Evolutionary conservation across 2,329 filamentous ascomycete genomes (phyloP).

Genomic region (Microthyrium microscopicum): DNA sequence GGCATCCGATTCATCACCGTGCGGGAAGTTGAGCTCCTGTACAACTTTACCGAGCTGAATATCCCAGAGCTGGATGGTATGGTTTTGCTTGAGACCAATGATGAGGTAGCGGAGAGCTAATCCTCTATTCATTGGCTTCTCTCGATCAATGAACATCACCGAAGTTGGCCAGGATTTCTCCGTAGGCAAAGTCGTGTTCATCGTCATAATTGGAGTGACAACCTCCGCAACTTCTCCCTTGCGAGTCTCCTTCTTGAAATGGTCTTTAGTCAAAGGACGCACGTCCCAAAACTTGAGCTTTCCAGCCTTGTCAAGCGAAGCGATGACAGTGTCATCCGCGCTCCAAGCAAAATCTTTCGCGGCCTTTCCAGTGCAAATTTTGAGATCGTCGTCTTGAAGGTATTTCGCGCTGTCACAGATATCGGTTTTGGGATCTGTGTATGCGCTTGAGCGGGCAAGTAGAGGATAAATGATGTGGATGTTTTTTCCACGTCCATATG

Average conservation of each 20-base stretch:
- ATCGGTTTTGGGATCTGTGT: slow-evolving; percentile 34
- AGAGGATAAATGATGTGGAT: slow-evolving; percentile 70
- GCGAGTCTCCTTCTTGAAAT: slow-evolving; percentile 24
- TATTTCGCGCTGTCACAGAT: slow-evolving; percentile 76
- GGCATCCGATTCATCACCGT: slow-evolving; percentile 91
- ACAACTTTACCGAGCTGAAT: slow-evolving; percentile 87
- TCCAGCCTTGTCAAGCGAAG: slow-evolving; percentile 91
- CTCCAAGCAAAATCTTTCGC: slow-evolving; percentile 98
- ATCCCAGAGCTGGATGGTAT: slow-evolving; percentile 96
- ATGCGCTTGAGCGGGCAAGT: slow-evolving; percentile 33
- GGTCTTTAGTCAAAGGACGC: slow-evolving; percentile 47
- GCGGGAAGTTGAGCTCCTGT: slow-evolving; percentile 90
- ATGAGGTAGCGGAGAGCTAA: slow-evolving; percentile 88
- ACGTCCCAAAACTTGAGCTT: slow-evolving; percentile 98
- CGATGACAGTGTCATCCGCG: slow-evolving; percentile 86
- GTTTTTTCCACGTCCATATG: slow-evolving; percentile 85
- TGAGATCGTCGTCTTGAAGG: slow-evolving; percentile 70
- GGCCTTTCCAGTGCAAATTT: slow-evolving; percentile 93
- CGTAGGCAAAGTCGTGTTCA: slow-evolving; percentile 68
- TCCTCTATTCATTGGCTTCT: slow-evolving; percentile 79
- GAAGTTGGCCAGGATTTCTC: slow-evolving; percentile 97
- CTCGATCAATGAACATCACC: slow-evolving; percentile 88
- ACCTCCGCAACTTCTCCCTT: slow-evolving; percentile 49
- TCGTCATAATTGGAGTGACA: slow-evolving; percentile 69
- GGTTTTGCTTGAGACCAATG: slow-evolving; percentile 97